Conservation (phyloP, 2,329 filamentous ascomycete species). For the Harringtonia lauricola region DNA sequence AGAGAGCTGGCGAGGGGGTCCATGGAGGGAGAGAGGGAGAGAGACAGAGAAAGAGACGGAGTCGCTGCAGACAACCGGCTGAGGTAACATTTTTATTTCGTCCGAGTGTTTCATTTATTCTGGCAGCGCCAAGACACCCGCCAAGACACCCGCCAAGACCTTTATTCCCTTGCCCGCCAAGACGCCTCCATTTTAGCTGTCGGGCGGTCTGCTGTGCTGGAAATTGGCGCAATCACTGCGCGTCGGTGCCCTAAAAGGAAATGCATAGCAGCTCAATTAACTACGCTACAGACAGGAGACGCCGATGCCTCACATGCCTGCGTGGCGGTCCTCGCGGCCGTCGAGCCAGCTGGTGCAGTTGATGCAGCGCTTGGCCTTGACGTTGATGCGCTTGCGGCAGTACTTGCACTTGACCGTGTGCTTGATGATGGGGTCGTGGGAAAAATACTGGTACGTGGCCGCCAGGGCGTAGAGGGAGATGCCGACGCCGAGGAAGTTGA, state of each 20-base stretch:
- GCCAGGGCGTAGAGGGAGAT: conserved; percentile 55
- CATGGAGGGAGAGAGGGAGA: background rate
- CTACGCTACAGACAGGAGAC: too few species aligned
- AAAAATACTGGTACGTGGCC: conserved; percentile 47
- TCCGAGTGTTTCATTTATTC: too few species aligned
- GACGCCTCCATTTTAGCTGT: too few species aligned
- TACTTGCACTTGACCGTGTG: conserved; percentile 58
- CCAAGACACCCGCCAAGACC: too few species aligned
- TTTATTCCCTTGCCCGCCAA: background rate
- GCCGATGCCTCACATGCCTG: conserved; percentile 3
- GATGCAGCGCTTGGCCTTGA: conserved; percentile 42
- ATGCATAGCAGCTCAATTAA: too few species aligned
- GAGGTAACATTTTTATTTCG: too few species aligned
- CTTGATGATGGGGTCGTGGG: conserved; percentile 60
- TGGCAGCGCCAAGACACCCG: too few species aligned
- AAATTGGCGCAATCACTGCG: too few species aligned
- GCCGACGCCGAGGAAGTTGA: conserved; percentile 57
- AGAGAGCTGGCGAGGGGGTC: background rate
- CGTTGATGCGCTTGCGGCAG: conserved; percentile 51
- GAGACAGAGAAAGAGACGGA: background rate
- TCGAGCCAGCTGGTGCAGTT: conserved; percentile 42
- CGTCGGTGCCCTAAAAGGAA: too few species aligned
- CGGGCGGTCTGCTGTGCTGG: too few species aligned
- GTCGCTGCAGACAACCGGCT: background rate
- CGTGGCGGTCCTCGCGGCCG: conserved; percentile 30